Base-by-base conservation (phyloP, 768 basidiomycete species). In the Tulasnella sp. region DNA sequence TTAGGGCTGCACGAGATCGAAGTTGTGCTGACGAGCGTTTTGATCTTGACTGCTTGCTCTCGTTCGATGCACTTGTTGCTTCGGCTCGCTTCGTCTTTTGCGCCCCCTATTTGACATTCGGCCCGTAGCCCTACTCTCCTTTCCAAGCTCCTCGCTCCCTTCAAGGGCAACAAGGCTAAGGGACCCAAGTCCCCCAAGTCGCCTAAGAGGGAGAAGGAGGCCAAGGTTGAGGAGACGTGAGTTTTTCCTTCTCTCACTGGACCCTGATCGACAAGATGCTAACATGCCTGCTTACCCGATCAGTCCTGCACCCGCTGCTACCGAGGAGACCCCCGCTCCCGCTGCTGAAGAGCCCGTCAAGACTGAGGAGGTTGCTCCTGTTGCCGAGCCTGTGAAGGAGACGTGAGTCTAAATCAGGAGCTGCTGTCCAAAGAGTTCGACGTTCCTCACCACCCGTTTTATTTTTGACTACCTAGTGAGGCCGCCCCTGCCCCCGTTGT, bases 141-240 rank as follows among this genome's bases (percentile, higher is more conserved):
- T 72, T 79, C 87, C 76, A 94, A 90, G 81, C 82, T 95, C 74
- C 88, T 95, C 73, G 88, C 88, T 35, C 86, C 90, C 47, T 89
- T 94, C 86, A 92, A 91, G 83, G 62, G 59, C 64, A 80, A 80
- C 52, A 87, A 88, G 81, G 80, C 78, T 67, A 88, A 88, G 83
- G 82, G 82, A 47, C 85, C 89, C 78, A 91, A 86, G 87, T 77
- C 78, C 32, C 78, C 79, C 62, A 80, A 89, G 87, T 44, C 59
- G 80, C 87, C 89, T 40, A 91, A 90, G 85, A 90, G 90, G 82
- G 87, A 89, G 79, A 90, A 90, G 83, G 90, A 90, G 84, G 87
- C 89, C 76, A 88, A 89, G 78, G 79, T 80, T 14, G 87, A 87
- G 82, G 87, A 67, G 35, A 22, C 64, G 47, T 65, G 39, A 70